A percentile compares a stretch with the other conserved stretches of the same genome.
These are phyloP conservation scores for Ramalina intermedia DNA, from an alignment of 495 filamentous ascomycete species.

Conservation along the genomic window DNA sequence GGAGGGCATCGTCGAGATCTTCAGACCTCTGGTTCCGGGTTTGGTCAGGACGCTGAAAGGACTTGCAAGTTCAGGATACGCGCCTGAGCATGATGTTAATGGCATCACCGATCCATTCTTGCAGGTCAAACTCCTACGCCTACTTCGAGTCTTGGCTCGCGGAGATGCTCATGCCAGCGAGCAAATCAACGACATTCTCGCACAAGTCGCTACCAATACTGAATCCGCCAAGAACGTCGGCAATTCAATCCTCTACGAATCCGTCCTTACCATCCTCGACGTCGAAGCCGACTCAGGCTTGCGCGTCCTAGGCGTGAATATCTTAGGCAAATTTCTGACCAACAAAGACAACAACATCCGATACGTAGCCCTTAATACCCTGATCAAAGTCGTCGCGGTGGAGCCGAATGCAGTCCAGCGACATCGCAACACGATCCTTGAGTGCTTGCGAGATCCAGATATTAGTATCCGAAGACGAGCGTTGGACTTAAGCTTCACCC, in stretches of 20 bases:
- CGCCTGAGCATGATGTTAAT: constrained; percentile 93
- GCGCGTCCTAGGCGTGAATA: constrained; percentile 90
- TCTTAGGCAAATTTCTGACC: constrained; percentile 90
- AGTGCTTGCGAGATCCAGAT: constrained; percentile 94
- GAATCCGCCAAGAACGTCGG: constrained; percentile 97
- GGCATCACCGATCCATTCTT: constrained; percentile 98
- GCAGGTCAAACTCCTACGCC: constrained; percentile 83
- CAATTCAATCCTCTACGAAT: constrained; percentile 95
- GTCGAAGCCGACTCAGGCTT: constrained; percentile 94
- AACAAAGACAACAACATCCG: constrained; percentile 99
- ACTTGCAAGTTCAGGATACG: constrained; percentile 86
- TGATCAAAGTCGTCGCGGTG: constrained; percentile 96
- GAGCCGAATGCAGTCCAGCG: constrained; percentile 95
- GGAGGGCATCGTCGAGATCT: constrained; percentile 74
- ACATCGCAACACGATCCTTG: constrained; percentile 92
- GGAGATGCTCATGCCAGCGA: constrained; percentile 85
- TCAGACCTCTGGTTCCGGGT: constrained; percentile 60
- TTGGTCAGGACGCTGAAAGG: constrained; percentile 86
- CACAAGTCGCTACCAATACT: constrained; percentile 96
- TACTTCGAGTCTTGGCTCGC: constrained; percentile 72
- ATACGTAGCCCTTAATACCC: constrained; percentile 91
- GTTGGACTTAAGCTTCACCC: constrained; percentile 89
- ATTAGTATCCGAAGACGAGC: constrained; percentile 93
- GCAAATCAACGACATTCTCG: constrained; percentile 95
- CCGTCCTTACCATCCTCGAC: constrained; percentile 91